Evolutionary conservation across 1,284 basidiomycete species (phyloP).

Genomic region (Neonothopanus nambi): DNA sequence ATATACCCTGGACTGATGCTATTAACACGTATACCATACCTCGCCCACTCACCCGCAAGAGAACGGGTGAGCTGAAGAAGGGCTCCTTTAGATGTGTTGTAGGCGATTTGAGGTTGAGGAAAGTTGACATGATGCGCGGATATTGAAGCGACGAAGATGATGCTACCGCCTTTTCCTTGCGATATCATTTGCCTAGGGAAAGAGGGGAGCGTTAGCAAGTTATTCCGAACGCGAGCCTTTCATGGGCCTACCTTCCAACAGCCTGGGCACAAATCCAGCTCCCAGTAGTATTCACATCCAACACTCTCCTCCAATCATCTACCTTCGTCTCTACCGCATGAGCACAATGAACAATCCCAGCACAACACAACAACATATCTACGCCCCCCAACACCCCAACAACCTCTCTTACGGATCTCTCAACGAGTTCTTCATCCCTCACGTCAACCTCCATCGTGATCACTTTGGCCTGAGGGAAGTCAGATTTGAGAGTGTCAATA

Average conservation of each 20-base stretch:
- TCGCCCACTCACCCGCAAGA: slow-evolving; percentile 39
- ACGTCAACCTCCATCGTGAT: slow-evolving; percentile 37
- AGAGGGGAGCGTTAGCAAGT: background rate
- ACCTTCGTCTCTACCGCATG: slow-evolving; percentile 31
- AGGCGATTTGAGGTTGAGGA: slow-evolving; percentile 40
- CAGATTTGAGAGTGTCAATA: slow-evolving; percentile 28
- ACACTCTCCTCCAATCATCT: slow-evolving; percentile 36
- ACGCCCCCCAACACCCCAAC: slow-evolving; percentile 32
- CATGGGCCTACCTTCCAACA: slow-evolving; percentile 36
- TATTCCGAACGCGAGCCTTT: too few relatives aligned
- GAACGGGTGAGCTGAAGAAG: slow-evolving; percentile 32
- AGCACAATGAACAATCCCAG: slow-evolving; percentile 36
- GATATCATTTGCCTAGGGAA: slow-evolving; percentile 39
- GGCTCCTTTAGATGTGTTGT: slow-evolving; percentile 36
- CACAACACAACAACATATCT: slow-evolving; percentile 40
- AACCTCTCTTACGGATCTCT: slow-evolving; percentile 29
- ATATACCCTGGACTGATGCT: slow-evolving; percentile 46
- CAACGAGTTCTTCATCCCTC: slow-evolving; percentile 31
- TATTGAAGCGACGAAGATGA: slow-evolving; percentile 43
- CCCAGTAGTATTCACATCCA: slow-evolving; percentile 44
- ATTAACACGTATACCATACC: slow-evolving; percentile 43
- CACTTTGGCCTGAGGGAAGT: slow-evolving; percentile 37
- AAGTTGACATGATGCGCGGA: slow-evolving; percentile 41
- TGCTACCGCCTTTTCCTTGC: slow-evolving; percentile 39
- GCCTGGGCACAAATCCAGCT: slow-evolving; percentile 44